These are phyloP conservation scores for Fraxinus velutina DNA, from an alignment of 305 asterid genomes.

Conservation along the genomic window DNA sequence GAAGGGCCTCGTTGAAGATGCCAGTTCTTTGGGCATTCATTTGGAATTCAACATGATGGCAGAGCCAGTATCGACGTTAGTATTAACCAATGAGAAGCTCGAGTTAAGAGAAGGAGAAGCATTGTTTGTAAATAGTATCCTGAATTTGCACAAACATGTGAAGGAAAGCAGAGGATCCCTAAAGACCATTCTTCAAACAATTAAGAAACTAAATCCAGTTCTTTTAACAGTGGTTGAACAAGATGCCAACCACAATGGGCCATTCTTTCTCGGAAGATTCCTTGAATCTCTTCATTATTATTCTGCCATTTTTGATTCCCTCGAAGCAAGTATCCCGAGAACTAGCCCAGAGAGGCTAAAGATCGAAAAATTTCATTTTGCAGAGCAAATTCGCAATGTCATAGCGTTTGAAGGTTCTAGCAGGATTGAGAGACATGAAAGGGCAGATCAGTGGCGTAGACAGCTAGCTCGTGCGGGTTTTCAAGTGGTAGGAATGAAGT, in stretches of 20 bases:
- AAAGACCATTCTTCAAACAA: conserved; percentile 45
- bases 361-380: conserved; percentile 47
- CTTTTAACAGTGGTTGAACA: conserved; percentile 57
- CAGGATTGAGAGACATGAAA: conserved; percentile 57
- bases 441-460: conserved; percentile 69
- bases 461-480: conserved; percentile 58
- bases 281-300: conserved; percentile 60
- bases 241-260: conserved; percentile 69
- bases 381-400: conserved; percentile 53
- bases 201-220: conserved; percentile 42
- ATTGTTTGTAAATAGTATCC: conserved; percentile 45
- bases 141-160: conserved; percentile 52
- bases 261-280: conserved; percentile 60
- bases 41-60: conserved; percentile 33
- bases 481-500: conserved; percentile 38
- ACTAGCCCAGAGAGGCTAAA: conserved; percentile 35
- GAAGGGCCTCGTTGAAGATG: conserved; percentile 34
- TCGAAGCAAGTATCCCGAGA: conserved; percentile 43
- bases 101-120: conserved; percentile 37
- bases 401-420: conserved; percentile 53
- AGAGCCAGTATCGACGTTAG: conserved; percentile 29
- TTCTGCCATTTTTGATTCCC: conserved; percentile 60
- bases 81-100: conserved; percentile 42
- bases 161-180: conserved; percentile 59
- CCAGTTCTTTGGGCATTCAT: conserved; percentile 30